phyloP scores from a whole-genome alignment of 2,329 filamentous ascomycete genomes.

The Alternaria gansuensis region DNA sequence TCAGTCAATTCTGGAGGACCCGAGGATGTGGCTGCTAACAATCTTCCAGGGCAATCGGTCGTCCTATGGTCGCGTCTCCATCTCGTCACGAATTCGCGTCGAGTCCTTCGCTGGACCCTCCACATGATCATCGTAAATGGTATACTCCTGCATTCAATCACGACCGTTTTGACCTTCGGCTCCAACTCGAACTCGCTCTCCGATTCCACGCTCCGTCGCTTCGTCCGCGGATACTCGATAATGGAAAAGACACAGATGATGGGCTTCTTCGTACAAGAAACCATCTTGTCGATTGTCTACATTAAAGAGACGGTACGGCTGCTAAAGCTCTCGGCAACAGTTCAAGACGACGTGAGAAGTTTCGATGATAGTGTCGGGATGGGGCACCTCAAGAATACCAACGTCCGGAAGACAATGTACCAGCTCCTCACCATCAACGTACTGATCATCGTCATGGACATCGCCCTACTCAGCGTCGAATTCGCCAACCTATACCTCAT shows the following conservation, averaged over 20 bases:
- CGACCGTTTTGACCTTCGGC: slow-evolving; percentile 65
- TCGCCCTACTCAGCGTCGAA: slow-evolving; percentile 41
- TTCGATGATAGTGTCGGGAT: slow-evolving; percentile 42
- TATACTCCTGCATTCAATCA: slow-evolving; percentile 63
- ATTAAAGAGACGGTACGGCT: slow-evolving; percentile 63
- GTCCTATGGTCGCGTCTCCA: slow-evolving; percentile 71
- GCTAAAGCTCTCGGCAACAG: slow-evolving; percentile 44
- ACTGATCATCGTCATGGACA: slow-evolving; percentile 48
- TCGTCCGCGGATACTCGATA: slow-evolving; percentile 51
- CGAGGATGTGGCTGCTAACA: slow-evolving; percentile 6
- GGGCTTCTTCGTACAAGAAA: slow-evolving; percentile 56
- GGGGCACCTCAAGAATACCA: slow-evolving; percentile 32
- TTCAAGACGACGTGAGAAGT: slow-evolving; percentile 40
- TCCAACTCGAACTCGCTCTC: slow-evolving; percentile 53
- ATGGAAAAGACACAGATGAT: slow-evolving; percentile 59
- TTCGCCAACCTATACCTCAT: slow-evolving; percentile 49
- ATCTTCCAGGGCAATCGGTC: slow-evolving; percentile 61
- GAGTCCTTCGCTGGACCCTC: slow-evolving; percentile 60
- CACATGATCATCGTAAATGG: slow-evolving; percentile 67
- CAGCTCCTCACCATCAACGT: slow-evolving; percentile 49
- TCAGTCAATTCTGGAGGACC: background rate
- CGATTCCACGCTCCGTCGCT: slow-evolving; percentile 32
- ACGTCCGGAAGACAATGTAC: slow-evolving; percentile 46
- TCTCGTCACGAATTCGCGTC: slow-evolving; percentile 63
- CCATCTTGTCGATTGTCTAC: slow-evolving; percentile 57